Conservation (phyloP, 2,329 filamentous ascomycete genomes). For the Ophiosphaerella korrae region DNA sequence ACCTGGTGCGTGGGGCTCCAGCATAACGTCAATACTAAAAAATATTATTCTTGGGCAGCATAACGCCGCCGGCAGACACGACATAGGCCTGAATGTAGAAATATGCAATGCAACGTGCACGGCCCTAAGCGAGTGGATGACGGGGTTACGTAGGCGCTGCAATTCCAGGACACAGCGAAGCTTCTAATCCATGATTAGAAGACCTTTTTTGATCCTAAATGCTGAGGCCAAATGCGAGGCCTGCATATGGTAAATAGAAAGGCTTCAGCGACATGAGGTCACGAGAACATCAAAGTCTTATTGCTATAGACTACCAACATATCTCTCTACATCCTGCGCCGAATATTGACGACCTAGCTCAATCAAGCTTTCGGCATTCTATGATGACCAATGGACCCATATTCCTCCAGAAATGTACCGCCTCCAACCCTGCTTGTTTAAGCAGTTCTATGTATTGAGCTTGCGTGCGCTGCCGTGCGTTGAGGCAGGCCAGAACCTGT, state of each 20-base stretch:
- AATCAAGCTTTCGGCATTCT: constrained; percentile 38
- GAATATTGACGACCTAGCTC: background rate
- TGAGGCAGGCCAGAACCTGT: constrained; percentile 1
- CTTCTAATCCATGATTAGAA: background rate
- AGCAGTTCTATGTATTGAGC: background rate
- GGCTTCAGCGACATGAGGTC: background rate
- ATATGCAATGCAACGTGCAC: too few relatives aligned
- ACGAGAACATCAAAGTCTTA: background rate
- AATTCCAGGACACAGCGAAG: background rate
- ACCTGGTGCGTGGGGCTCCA: too few relatives aligned
- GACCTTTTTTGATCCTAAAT: background rate
- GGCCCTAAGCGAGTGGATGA: too few relatives aligned
- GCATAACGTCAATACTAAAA: too few relatives aligned
- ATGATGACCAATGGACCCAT: constrained; percentile 3
- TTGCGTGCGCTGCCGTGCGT: background rate
- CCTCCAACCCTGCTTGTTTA: background rate
- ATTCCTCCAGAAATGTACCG: constrained; percentile 1
- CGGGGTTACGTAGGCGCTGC: background rate
- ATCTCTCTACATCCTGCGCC: background rate
- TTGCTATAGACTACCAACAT: background rate
- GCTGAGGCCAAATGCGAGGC: background rate
- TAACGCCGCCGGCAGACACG: too few relatives aligned
- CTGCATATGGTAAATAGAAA: background rate
- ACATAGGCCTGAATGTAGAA: too few relatives aligned
- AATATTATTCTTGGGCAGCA: too few relatives aligned